phyloP scores from a whole-genome alignment of 495 filamentous ascomycete species.

The Chlorociboria aeruginascens region DNA sequence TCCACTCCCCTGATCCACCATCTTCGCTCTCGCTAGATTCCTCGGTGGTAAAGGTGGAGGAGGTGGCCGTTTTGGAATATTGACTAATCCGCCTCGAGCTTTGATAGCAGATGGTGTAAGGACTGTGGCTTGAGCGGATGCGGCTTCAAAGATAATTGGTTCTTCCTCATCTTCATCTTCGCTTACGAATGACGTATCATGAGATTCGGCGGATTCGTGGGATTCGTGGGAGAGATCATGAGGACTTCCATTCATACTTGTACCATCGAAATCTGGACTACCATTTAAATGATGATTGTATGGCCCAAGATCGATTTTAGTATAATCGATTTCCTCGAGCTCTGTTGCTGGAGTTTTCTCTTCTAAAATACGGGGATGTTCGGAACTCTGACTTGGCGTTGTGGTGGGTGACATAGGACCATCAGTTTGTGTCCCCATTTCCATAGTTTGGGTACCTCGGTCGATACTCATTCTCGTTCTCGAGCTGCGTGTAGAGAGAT shows the following conservation, averaged over 20 bases:
- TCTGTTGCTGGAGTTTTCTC: constrained; percentile 7
- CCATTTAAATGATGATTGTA: constrained; percentile 24
- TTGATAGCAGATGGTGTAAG: constrained; percentile 36
- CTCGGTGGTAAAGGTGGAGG: constrained; percentile 35
- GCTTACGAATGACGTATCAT: constrained; percentile 16
- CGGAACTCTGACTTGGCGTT: constrained; percentile 28
- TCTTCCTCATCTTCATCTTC: constrained; percentile 35
- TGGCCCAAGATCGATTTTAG: constrained; percentile 37
- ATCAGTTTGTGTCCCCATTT: constrained; percentile 40
- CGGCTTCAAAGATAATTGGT: constrained; percentile 39
- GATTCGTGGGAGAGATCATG: not conserved
- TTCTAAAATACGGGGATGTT: constrained; percentile 22
- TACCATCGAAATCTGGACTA: constrained; percentile 14
- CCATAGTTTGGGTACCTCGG: constrained; percentile 46
- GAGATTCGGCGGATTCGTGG: not conserved
- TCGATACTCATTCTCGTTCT: constrained; percentile 40
- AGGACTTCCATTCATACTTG: constrained; percentile 13
- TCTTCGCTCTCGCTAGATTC: constrained; percentile 10
- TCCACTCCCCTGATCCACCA: constrained; percentile 13
- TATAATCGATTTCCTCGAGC: constrained; percentile 40
- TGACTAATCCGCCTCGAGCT: constrained; percentile 50
- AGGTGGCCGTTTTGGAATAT: constrained; percentile 57
- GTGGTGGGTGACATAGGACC: constrained; percentile 33
- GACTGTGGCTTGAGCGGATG: constrained; percentile 33
- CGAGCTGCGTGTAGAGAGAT: constrained; percentile 33